Evolutionary conservation across 2,329 filamentous ascomycete species (phyloP).

Genomic region (Lizonia empirigonia): DNA sequence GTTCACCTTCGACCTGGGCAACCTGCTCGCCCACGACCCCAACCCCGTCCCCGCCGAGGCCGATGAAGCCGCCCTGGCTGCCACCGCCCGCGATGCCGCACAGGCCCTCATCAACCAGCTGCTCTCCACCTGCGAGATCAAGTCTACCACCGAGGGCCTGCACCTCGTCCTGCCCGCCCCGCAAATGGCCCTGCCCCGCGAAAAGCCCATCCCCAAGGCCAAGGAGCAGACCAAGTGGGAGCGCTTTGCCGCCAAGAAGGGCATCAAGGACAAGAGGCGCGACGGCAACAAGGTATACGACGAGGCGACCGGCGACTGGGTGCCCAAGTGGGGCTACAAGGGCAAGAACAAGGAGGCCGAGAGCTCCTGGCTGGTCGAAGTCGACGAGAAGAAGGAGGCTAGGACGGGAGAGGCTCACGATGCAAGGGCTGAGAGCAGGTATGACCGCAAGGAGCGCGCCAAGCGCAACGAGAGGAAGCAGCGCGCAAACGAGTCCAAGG

Average conservation of each 20-base stretch:
- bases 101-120: constrained; percentile 95
- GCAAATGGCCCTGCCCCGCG: constrained; percentile 76
- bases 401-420: constrained; percentile 67
- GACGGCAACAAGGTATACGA: constrained; percentile 85
- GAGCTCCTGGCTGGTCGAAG: constrained; percentile 88
- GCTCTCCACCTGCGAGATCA: constrained; percentile 82
- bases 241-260: constrained; percentile 94
- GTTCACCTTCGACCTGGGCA: constrained; percentile 89
- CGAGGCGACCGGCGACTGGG: constrained; percentile 84
- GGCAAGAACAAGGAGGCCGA: constrained; percentile 85
- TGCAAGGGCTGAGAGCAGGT: constrained; percentile 63
- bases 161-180: constrained; percentile 76
- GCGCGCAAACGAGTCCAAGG: constrained; percentile 66
- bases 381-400: constrained; percentile 73
- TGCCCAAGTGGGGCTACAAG: constrained; percentile 93
- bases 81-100: constrained; percentile 83
- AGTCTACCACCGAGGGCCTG: constrained; percentile 70
- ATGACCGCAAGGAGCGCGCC: constrained; percentile 60
- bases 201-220: constrained; percentile 84
- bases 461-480: constrained; percentile 52
- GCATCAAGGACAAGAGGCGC: constrained; percentile 86
- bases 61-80: constrained; percentile 70
- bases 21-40: constrained; percentile 83
- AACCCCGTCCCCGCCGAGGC: constrained; percentile 73
- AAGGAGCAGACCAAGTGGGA: constrained; percentile 94